Evolutionary conservation across 345 rosid species (phyloP).

Genomic region (Abelmoschus esculentus): DNA sequence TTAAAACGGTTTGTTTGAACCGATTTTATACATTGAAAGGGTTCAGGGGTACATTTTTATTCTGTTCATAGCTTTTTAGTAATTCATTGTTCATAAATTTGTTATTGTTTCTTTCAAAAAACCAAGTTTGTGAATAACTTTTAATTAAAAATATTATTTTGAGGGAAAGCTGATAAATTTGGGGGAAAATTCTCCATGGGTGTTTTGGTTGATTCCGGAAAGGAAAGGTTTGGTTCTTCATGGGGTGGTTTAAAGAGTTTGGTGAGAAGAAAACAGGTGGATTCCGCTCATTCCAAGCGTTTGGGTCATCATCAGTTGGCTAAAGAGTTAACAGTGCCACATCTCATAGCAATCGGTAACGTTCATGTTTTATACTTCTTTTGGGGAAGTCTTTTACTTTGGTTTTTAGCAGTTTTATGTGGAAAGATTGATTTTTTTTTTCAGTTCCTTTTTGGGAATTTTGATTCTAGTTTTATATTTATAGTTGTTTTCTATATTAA

Average conservation of each 20-base stretch:
- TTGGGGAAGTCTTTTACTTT: not conserved
- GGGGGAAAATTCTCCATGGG: slow-evolving; percentile 32
- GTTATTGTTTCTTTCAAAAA: not conserved
- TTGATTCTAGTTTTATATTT: not conserved
- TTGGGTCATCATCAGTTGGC: slow-evolving; percentile 49
- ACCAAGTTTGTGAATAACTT: not conserved
- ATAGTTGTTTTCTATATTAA: not conserved
- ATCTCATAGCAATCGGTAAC: slow-evolving; percentile 78
- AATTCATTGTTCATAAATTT: not conserved
- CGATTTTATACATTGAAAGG: not conserved
- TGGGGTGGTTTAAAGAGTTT: slow-evolving; percentile 47
- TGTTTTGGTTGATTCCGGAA: slow-evolving; percentile 38
- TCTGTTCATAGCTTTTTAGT: not conserved
- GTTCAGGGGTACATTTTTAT: not conserved
- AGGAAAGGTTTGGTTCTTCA: slow-evolving; percentile 31
- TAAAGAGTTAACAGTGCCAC: slow-evolving; percentile 58
- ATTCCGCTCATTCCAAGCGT: slow-evolving; percentile 38
- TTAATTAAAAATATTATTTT: not conserved
- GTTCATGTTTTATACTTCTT: not conserved
- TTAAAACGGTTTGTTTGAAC: not conserved
- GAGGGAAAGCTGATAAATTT: not conserved
- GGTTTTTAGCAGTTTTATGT: not conserved
- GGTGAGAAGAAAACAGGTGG: slow-evolving; percentile 76
- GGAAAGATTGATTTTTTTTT: not conserved
- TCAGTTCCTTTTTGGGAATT: not conserved